Base-by-base conservation (phyloP, 208 protist genomes). In the Acanthamoeba healyi region DNA sequence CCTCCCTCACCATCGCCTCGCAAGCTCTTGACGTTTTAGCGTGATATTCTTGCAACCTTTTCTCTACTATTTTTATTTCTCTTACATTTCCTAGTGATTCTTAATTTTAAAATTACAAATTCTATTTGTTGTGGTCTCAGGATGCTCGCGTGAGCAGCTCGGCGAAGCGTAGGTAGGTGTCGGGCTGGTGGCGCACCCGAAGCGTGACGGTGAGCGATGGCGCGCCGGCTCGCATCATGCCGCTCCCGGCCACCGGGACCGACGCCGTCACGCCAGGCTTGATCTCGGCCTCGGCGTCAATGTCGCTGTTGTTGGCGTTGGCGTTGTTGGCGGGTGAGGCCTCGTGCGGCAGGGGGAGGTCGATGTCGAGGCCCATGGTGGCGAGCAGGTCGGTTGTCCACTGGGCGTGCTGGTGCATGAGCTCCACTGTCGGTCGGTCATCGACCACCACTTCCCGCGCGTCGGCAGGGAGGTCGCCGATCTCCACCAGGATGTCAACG, bases 361-460 rank as follows among this genome's bases (percentile, higher is more conserved):
- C 77, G 46, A 58, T 36, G 22, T n/a, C 46, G 29, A 86, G 77
- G 29, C 77, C 77, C 77, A 86, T 86, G 24, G 77, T 36, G n/a
- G 38, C 26, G 24, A 86, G 77, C 44, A 86, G 42, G 44, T 86
- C 77, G 77, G 32, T 22, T 14, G 44, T 58, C 77, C 77, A 86
- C 44, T 58, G 44, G 44, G 77, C 44, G 46, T 86, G 77, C 29
- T 86, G 77, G 38, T 58, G 42, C 44, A 86, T 86, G 77, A 86
- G 77, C 77, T 86, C 77, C 44, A 86, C 77, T 12, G 77, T 86
- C 29, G 77, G 77, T 44, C 77, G 77, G 46, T 86, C 77, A 14
- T 86, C 77, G 29, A 86, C 77, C 6, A 22, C 12, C 5, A 86
- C 44, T 22, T 49, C 22, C 40, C 4, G 77, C 38, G 24, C 46